Evolutionary conservation across 306 rosid genomes (phyloP).

Genomic region (Acmispon strigosus): DNA sequence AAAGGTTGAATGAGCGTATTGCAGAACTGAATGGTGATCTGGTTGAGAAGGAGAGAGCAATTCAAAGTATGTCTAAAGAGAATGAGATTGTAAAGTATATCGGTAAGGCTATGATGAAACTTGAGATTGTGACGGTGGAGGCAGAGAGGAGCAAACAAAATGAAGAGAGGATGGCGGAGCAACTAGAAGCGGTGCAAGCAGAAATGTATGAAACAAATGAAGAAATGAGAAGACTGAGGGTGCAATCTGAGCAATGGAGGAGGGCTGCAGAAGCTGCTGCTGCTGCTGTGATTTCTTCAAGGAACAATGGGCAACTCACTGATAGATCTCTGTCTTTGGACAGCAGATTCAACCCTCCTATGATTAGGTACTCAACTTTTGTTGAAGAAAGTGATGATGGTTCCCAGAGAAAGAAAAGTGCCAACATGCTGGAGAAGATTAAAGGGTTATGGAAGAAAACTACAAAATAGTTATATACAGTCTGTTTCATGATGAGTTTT

Average conservation of each 20-base stretch:
- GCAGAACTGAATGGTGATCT: slow-evolving; percentile 48
- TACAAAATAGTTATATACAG: too few relatives aligned
- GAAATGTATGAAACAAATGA: slow-evolving; percentile 58
- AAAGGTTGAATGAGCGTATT: slow-evolving; percentile 40
- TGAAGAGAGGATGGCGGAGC: slow-evolving; percentile 54
- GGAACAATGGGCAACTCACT: too few relatives aligned
- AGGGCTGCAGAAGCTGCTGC: slow-evolving; percentile 95
- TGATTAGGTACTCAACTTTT: too few relatives aligned
- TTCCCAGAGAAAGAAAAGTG: slow-evolving; percentile 72
- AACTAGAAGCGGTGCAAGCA: slow-evolving; percentile 63
- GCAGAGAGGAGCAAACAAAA: slow-evolving; percentile 50
- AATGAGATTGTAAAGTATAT: slow-evolving; percentile 65
- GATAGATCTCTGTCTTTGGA: too few relatives aligned
- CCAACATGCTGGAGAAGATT: slow-evolving; percentile 86
- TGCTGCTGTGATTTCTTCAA: too few relatives aligned
- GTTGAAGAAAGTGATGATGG: too few relatives aligned
- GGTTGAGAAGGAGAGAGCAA: slow-evolving; percentile 73
- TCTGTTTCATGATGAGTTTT: too few relatives aligned
- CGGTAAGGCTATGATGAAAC: slow-evolving; percentile 50
- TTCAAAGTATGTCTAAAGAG: slow-evolving; percentile 66
- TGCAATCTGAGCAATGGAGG: slow-evolving; percentile 95
- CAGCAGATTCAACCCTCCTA: too few relatives aligned
- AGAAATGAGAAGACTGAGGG: slow-evolving; percentile 66
- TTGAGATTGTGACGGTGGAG: slow-evolving; percentile 64
- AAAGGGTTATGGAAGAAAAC: slow-evolving; percentile 85